Evolutionary conservation across 108 stramenopile genomes (phyloP).

Genomic region (Cyclotella kingstonii): DNA sequence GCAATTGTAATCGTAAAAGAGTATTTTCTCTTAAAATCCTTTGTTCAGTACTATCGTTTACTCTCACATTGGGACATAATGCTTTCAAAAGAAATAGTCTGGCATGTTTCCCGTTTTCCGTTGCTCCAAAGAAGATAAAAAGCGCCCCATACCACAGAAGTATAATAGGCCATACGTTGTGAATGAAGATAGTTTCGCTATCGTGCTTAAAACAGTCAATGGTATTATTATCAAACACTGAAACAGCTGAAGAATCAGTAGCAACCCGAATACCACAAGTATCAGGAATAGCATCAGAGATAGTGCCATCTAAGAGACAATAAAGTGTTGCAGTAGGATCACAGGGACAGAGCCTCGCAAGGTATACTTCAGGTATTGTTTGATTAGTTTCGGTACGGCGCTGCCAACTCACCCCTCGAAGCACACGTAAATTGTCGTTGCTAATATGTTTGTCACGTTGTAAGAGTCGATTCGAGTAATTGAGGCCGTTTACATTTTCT

Average conservation of each 20-base stretch:
- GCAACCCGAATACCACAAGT: constrained; percentile 22
- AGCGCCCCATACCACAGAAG: constrained; percentile 51
- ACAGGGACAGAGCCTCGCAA: constrained; percentile 35
- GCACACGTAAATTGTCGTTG: not conserved
- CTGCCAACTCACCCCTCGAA: not conserved
- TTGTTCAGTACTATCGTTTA: constrained; percentile 30
- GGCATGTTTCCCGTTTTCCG: constrained; percentile 38
- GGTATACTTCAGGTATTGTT: constrained; percentile 3
- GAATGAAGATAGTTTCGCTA: constrained; percentile 39
- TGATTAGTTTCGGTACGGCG: not conserved
- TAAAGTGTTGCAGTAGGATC: constrained; percentile 21
- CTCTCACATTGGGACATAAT: constrained; percentile 24
- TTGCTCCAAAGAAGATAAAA: constrained; percentile 38
- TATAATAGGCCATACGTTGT: constrained; percentile 46
- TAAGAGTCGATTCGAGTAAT: not conserved
- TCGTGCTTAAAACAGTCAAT: constrained; percentile 42
- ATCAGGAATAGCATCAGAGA: constrained; percentile 17
- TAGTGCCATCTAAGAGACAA: constrained; percentile 30
- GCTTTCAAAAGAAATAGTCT: constrained; percentile 12
- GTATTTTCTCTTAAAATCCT: constrained; percentile 22
- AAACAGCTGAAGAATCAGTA: constrained; percentile 2
- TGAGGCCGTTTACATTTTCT: not conserved
- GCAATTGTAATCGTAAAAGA: constrained; percentile 19
- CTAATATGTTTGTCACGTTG: constrained; percentile 8
- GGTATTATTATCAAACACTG: not conserved